Evolutionary conservation across 2,329 filamentous ascomycete species (phyloP), one percentile per base, ranked within the genome.

Genomic region (Chrysosporium queenslandicum): DNA sequence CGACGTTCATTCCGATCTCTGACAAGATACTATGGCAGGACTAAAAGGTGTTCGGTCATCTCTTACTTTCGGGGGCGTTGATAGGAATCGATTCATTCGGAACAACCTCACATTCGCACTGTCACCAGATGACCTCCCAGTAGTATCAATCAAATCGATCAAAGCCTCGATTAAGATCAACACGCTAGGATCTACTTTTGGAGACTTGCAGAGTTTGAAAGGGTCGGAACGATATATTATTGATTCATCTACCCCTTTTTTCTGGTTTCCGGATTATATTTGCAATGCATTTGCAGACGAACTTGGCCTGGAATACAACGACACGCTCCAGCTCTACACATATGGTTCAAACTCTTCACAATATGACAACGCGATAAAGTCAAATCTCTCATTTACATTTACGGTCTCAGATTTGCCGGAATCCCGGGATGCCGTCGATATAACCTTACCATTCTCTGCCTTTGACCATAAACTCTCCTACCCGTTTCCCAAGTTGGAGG

Each of bases 191-290:
- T 21, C 53, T 20, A 46, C 40, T 37, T 11, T 58, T 55, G 50
- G 62, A 59, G 60, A 57, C 53, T n/a, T 60, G 59, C 50, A 58
- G 43, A 42, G 56, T 56, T 25, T 50, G 54, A 32, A 50, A 54
- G 39, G 61, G 27, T 52, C 55, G 21, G 57, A 58, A 2, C 56
- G 60, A 2, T 66, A 64, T 53, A 61, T 56, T n/a, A 66, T 73
- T 18, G 70, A 73, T 52, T 68, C 69, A 1, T 68, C 67, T 1
- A 65, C 68, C 8, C 65, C 70, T 6, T 70, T 67, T 54, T 48
- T 72, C 6, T 72, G 66, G 61, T 62, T 73, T 40, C 69, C 70
- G 2, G 54, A 60, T 4, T 55, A 58, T 12, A 60, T 66, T 8
- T 72, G 70, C 53, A 58, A 64, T 42, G 53, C 56, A 37, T 69